These are phyloP conservation scores for Didymellaceae sp. DNA, from an alignment of 2,329 filamentous ascomycete genomes.

Conservation along the genomic window DNA sequence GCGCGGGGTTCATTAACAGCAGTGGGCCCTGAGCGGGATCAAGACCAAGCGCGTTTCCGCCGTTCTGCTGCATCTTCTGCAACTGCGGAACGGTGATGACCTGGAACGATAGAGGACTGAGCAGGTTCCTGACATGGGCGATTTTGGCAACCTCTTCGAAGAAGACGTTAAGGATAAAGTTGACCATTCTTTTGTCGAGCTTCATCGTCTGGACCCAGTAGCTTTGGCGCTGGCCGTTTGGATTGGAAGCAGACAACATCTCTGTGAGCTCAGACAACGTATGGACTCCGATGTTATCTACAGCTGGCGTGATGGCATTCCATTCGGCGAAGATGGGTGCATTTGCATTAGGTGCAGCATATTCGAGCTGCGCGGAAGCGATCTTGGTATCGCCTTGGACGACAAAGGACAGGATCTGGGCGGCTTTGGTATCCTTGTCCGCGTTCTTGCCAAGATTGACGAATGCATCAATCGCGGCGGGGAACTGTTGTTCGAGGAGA, in stretches of 20 bases:
- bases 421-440: slow-evolving; percentile 23
- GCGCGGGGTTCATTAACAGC: slow-evolving; percentile 25
- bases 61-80: slow-evolving; percentile 24
- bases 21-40: slow-evolving; percentile 24
- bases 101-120: slow-evolving; percentile 5
- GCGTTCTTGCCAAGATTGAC: slow-evolving; percentile 24
- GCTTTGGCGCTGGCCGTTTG: slow-evolving; percentile 14
- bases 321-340: slow-evolving; percentile 35
- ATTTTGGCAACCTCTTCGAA: slow-evolving; percentile 8
- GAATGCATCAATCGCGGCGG: slow-evolving; percentile 27
- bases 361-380: slow-evolving; percentile 32
- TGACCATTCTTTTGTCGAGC: slow-evolving; percentile 20
- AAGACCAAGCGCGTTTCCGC: slow-evolving; percentile 31
- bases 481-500: slow-evolving; percentile 22
- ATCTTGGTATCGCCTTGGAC: slow-evolving; percentile 25
- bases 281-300: slow-evolving; percentile 31
- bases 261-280: slow-evolving; percentile 32
- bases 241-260: slow-evolving; percentile 12
- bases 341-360: slow-evolving; percentile 32
- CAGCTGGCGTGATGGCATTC: slow-evolving; percentile 34
- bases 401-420: slow-evolving; percentile 33
- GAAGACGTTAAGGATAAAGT: slow-evolving; percentile 21
- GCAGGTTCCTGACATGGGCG: not conserved
- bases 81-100: slow-evolving; percentile 28
- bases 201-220: slow-evolving; percentile 21